Conservation (phyloP, 768 basidiomycete species). For the Tricholoma furcatifolium region DNA sequence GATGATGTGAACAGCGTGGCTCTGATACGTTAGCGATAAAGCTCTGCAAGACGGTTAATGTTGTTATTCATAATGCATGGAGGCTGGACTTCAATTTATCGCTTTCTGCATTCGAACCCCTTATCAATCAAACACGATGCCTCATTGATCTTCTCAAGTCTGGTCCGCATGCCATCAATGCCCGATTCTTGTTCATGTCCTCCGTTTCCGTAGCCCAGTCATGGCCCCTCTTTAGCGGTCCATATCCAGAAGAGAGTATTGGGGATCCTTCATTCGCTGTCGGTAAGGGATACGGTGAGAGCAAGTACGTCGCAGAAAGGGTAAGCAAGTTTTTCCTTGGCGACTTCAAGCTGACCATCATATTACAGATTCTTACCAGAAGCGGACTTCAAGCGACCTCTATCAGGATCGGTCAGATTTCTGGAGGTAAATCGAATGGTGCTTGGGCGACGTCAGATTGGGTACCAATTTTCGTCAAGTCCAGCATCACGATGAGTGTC, state of each 20-base stretch:
- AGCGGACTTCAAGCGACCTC: slow-evolving; percentile 29
- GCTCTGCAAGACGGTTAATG: slow-evolving; percentile 24
- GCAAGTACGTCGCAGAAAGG: slow-evolving; percentile 33
- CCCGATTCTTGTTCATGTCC: slow-evolving; percentile 31
- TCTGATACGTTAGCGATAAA: slow-evolving; percentile 8
- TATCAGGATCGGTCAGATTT: slow-evolving; percentile 37
- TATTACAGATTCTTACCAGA: slow-evolving; percentile 23
- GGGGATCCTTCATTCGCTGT: slow-evolving; percentile 21
- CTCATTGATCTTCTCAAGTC: slow-evolving; percentile 28
- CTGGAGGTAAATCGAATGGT: slow-evolving; percentile 30
- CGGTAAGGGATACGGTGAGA: slow-evolving; percentile 29
- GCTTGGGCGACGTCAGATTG: slow-evolving; percentile 39
- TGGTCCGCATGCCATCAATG: slow-evolving; percentile 14
- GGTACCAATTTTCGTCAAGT: slow-evolving; percentile 37
- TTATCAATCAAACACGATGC: slow-evolving; percentile 29
- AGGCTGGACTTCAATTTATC: slow-evolving; percentile 39
- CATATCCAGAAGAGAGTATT: slow-evolving; percentile 33
- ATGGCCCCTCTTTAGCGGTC: slow-evolving; percentile 18
- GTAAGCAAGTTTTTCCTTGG: slow-evolving; percentile 14
- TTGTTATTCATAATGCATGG: slow-evolving; percentile 37
- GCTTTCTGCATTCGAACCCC: slow-evolving; percentile 34
- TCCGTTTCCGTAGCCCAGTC: slow-evolving; percentile 26
- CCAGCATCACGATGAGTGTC: slow-evolving; percentile 25
- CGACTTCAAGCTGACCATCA: neutral
- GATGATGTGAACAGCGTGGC: no score